phyloP scores from a whole-genome alignment of 2,329 filamentous ascomycete genomes.

The Coniochaeta prunicola region DNA sequence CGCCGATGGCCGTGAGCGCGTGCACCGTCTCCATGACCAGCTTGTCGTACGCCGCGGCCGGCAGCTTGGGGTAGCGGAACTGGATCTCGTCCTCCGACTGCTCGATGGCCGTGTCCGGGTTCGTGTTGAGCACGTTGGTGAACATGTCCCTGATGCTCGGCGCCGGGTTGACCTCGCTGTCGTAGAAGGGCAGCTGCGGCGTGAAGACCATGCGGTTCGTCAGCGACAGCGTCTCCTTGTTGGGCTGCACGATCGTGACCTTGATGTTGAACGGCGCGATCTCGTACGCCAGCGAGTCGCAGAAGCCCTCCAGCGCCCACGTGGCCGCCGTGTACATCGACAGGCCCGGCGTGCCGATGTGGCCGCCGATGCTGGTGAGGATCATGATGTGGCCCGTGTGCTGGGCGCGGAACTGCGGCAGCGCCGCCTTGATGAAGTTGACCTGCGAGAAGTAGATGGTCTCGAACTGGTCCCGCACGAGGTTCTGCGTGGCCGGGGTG shows the following conservation, averaged over 20 bases:
- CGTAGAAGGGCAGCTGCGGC: conserved; percentile 61
- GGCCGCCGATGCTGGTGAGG: conserved; percentile 82
- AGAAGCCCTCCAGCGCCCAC: conserved; percentile 94
- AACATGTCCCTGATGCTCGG: conserved; percentile 80
- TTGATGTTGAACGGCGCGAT: conserved; percentile 96
- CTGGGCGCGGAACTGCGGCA: conserved; percentile 73
- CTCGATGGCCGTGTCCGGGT: conserved; percentile 56
- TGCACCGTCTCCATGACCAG: conserved; percentile 86
- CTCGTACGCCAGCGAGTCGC: conserved; percentile 91
- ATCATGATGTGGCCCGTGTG: conserved; percentile 86
- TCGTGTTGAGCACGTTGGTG: conserved; percentile 66
- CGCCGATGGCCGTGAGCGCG: conserved; percentile 84
- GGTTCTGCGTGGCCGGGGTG: conserved; percentile 61
- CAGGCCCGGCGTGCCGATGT: conserved; percentile 87
- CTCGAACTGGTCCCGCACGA: conserved; percentile 89
- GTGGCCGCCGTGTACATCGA: conserved; percentile 87
- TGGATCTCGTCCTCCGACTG: conserved; percentile 37
- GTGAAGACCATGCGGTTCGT: conserved; percentile 83
- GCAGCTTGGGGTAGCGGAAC: conserved; percentile 68
- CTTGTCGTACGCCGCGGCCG: conserved; percentile 58
- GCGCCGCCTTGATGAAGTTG: conserved; percentile 85
- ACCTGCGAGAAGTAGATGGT: conserved; percentile 92
- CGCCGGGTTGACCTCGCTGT: conserved; percentile 63
- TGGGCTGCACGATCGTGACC: conserved; percentile 91
- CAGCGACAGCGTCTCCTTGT: conserved; percentile 82